These are phyloP conservation scores for Helminthosporium solani DNA, from an alignment of 2,329 filamentous ascomycete species.

Conservation along the genomic window DNA sequence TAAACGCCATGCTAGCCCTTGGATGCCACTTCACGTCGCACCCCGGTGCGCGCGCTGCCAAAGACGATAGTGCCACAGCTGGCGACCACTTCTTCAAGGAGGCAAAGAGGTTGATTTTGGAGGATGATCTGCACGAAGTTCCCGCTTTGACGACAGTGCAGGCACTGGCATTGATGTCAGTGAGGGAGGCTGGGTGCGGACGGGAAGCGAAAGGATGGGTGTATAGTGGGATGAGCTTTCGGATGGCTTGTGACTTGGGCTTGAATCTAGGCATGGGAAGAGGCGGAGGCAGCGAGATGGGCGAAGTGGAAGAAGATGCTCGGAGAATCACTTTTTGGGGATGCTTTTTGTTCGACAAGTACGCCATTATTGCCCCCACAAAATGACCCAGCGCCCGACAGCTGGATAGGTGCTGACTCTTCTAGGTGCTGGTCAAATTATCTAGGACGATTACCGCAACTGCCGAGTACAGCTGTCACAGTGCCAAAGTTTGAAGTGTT, in stretches of 20 bases:
- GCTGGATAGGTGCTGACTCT: too few species aligned
- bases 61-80: slow-evolving; percentile 77
- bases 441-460: slow-evolving; percentile 83
- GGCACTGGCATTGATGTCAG: slow-evolving; percentile 91
- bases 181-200: slow-evolving; percentile 90
- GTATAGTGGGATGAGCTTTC: slow-evolving; percentile 96
- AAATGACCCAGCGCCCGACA: too few species aligned
- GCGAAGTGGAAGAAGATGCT: slow-evolving; percentile 84
- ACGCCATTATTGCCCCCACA: too few species aligned
- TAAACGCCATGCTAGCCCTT: slow-evolving; percentile 90
- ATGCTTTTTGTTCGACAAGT: slow-evolving; percentile 96
- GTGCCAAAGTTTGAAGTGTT: slow-evolving; percentile 90
- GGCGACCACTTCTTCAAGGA: slow-evolving; percentile 96
- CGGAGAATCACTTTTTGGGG: slow-evolving; percentile 95
- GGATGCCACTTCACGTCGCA: slow-evolving; percentile 90
- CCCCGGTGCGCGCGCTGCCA: slow-evolving; percentile 67
- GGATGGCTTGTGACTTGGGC: slow-evolving; percentile 93
- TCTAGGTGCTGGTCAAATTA: slow-evolving; percentile 90
- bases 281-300: slow-evolving; percentile 62
- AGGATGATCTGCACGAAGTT: slow-evolving; percentile 90
- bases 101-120: slow-evolving; percentile 83
- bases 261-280: slow-evolving; percentile 73
- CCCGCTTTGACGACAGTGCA: slow-evolving; percentile 88
- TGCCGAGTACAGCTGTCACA: slow-evolving; percentile 76
- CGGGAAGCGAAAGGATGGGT: slow-evolving; percentile 96